A percentile compares a stretch with the other conserved stretches of the same genome.
These are phyloP conservation scores for Fomes fomentarius DNA, from an alignment of 1,284 basidiomycete species.

Conservation along the genomic window DNA sequence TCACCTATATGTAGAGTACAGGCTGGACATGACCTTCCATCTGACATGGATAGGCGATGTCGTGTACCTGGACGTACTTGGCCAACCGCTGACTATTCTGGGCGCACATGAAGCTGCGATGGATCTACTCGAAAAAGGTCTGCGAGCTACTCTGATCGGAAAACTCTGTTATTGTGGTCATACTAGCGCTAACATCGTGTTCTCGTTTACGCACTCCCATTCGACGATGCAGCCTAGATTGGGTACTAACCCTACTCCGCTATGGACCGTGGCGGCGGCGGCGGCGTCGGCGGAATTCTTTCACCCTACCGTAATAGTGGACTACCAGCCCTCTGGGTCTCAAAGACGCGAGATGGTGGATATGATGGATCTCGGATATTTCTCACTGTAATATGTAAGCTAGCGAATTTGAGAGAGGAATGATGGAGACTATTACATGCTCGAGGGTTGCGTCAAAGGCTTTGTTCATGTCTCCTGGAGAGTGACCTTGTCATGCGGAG, in stretches of 20 bases:
- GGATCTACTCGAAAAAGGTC: too few species aligned
- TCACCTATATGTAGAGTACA: too few species aligned
- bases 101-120: too few species aligned
- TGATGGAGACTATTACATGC: constrained; percentile 41
- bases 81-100: too few species aligned
- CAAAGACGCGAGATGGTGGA: not conserved
- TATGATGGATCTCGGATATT: constrained; percentile 21
- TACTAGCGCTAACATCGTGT: too few species aligned
- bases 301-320: not conserved
- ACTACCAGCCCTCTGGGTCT: not conserved
- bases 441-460: constrained; percentile 61
- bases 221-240: not conserved
- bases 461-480: constrained; percentile 65
- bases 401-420: too few species aligned
- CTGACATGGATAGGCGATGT: not conserved
- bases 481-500: constrained; percentile 58
- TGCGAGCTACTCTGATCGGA: not conserved
- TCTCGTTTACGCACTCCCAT: not conserved
- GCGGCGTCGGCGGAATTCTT: constrained; percentile 8
- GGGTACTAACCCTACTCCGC: not conserved
- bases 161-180: too few species aligned
- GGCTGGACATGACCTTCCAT: too few species aligned
- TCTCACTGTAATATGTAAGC: not conserved
- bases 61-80: too few species aligned
- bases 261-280: constrained; percentile 13